Evolutionary conservation across 2,329 filamentous ascomycete genomes (phyloP), one percentile per base, ranked within the genome.

Genomic region (Dactylellina haptotyla): DNA sequence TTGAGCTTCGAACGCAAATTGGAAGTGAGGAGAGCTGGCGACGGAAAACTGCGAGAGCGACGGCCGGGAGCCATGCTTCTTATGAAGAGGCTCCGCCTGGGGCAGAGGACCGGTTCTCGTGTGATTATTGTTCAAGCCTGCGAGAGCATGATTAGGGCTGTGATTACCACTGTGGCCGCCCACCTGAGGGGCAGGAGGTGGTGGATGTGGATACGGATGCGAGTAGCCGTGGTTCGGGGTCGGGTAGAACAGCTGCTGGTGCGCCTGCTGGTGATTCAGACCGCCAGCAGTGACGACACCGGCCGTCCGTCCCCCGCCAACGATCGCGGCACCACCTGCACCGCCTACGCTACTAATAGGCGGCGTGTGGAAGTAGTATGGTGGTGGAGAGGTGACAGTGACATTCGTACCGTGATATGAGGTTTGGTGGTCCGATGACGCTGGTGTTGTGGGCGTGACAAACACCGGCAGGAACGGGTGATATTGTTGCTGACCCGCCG

Each of bases 391-490:
- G 43, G 57, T 66, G 61, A 65, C 53, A 46, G 18, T 46, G n/a
- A n/a, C n/a, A 48, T 65, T 65, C 39, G 69, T 61, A 54, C 69
- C 69, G 69, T 73, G 69, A 73, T 73, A 73, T 56, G 69, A 66
- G 34, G 69, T 73, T 50, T 73, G 69, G 46, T 66, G 69, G 69
- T 73, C 69, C 61, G 69, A 73, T 73, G 69, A 73, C 69, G 69
- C 69, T 46, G 69, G 69, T 61, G 69, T 73, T 73, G 69, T 62
- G 26, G 69, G 69, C 69, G 69, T 73, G 69, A 73, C 69, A 73
- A 73, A 73, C 69, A 56, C 46, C 12, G 69, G 61, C 9, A 73
- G 37, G 69, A 66, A 73, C 61, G 66, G 69, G 53, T 73, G 69
- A 64, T 72, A 72, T 58, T 57, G 58, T 46, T 61, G 48, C 14